Percentiles rank a stretch among this genome's conserved stretches.
These are phyloP conservation scores for Rasamsonia emersonii DNA, from an alignment of 2,329 filamentous ascomycete species.

Conservation along the genomic window DNA sequence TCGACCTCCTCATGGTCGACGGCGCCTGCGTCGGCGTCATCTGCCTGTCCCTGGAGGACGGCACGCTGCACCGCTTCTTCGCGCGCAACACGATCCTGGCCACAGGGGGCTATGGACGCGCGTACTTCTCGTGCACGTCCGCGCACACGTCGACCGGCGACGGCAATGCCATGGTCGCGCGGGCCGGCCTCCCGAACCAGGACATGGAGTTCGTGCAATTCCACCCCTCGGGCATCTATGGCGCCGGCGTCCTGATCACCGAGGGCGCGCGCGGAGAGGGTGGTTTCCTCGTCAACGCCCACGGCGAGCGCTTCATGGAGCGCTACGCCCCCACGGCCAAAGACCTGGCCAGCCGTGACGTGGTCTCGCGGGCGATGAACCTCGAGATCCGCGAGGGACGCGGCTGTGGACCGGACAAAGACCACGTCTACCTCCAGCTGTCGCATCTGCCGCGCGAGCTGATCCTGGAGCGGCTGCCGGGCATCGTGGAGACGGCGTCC, in stretches of 20 bases:
- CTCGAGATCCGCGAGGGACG: slow-evolving; percentile 86
- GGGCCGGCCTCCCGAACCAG: slow-evolving; percentile 83
- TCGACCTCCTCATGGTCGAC: slow-evolving; percentile 86
- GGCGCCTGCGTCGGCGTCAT: slow-evolving; percentile 82
- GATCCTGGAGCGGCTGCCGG: slow-evolving; percentile 78
- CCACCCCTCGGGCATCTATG: slow-evolving; percentile 90
- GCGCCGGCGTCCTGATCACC: slow-evolving; percentile 82
- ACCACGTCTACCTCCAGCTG: slow-evolving; percentile 86
- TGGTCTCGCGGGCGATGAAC: slow-evolving; percentile 85
- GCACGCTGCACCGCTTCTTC: slow-evolving; percentile 80
- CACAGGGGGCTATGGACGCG: slow-evolving; percentile 81
- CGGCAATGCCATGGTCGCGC: slow-evolving; percentile 87
- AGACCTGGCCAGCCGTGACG: slow-evolving; percentile 81
- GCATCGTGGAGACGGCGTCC: slow-evolving; percentile 85
- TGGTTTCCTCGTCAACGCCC: slow-evolving; percentile 80
- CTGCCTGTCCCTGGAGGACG: slow-evolving; percentile 88
- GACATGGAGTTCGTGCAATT: slow-evolving; percentile 94
- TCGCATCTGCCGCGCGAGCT: slow-evolving; percentile 78
- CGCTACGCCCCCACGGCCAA: slow-evolving; percentile 86
- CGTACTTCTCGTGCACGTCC: slow-evolving; percentile 88
- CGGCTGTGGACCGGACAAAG: slow-evolving; percentile 81
- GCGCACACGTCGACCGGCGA: slow-evolving; percentile 89
- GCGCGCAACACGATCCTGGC: slow-evolving; percentile 76
- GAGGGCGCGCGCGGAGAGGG: slow-evolving; percentile 88
- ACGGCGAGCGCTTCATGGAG: slow-evolving; percentile 93